phyloP scores from a whole-genome alignment of 768 basidiomycete genomes.

The Rhizopogon vesiculosus region DNA sequence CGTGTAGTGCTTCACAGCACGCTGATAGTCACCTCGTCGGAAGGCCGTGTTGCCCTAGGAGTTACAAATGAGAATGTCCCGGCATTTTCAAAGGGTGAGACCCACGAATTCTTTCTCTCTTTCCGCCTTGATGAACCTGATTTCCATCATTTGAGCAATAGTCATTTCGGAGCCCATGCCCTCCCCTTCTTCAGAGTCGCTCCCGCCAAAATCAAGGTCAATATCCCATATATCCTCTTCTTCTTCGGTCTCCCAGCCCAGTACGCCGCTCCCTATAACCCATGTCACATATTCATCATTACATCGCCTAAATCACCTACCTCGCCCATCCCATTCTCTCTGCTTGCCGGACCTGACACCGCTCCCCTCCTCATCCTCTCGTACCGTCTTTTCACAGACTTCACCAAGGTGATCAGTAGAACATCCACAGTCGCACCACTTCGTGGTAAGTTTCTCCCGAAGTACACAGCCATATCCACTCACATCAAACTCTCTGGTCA shows the following conservation, averaged over 20 bases:
- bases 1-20: conserved; percentile 56
- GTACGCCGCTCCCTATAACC: conserved; percentile 48
- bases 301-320: conserved; percentile 19
- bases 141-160: conserved; percentile 71
- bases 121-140: conserved; percentile 66
- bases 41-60: conserved; percentile 65
- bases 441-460: conserved; percentile 65
- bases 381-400: conserved; percentile 69
- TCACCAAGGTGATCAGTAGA: conserved; percentile 76
- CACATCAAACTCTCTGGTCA: conserved; percentile 68
- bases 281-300: not conserved
- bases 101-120: conserved; percentile 64
- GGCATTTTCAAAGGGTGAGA: not conserved
- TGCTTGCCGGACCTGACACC: conserved; percentile 60
- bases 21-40: conserved; percentile 52
- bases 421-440: conserved; percentile 82
- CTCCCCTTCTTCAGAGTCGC: conserved; percentile 46
- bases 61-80: conserved; percentile 4
- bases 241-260: conserved; percentile 70
- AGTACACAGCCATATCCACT: conserved; percentile 67
- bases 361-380: conserved; percentile 63
- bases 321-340: conserved; percentile 74
- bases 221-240: conserved; percentile 78
- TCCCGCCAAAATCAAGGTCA: conserved; percentile 58
- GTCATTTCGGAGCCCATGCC: conserved; percentile 50